Conservation (phyloP, 2,329 filamentous ascomycete species). For the Aureobasidium sp. region DNA sequence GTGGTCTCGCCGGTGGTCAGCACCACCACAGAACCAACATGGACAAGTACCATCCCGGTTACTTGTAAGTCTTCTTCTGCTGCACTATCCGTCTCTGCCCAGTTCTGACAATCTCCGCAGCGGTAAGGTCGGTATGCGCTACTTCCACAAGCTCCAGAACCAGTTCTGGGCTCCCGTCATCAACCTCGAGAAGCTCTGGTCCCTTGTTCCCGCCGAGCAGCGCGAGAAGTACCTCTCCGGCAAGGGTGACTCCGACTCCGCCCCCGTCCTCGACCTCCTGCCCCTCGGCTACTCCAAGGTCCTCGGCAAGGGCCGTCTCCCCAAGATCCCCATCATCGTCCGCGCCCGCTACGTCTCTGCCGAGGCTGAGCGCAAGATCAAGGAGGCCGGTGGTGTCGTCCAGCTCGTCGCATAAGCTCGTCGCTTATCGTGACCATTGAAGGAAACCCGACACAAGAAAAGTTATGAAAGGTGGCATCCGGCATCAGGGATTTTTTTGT, state of each 20-base stretch:
- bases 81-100: slow-evolving; percentile 66
- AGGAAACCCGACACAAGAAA: slow-evolving; percentile 1
- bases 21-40: slow-evolving; percentile 96
- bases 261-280: slow-evolving; percentile 95
- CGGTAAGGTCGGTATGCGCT: slow-evolving; percentile 57
- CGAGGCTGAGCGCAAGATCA: slow-evolving; percentile 98
- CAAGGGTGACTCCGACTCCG: slow-evolving; percentile 85
- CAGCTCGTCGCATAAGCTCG: slow-evolving; percentile 78
- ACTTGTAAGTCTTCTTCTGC: slow-evolving; percentile 51
- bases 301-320: slow-evolving; percentile 94
- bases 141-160: slow-evolving; percentile 94
- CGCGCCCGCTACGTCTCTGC: slow-evolving; percentile 91
- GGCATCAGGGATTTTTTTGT: slow-evolving; percentile 9
- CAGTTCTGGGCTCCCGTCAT: slow-evolving; percentile 49
- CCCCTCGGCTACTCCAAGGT: slow-evolving; percentile 97
- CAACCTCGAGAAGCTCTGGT: slow-evolving; percentile 63
- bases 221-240: slow-evolving; percentile 80
- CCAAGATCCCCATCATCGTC: slow-evolving; percentile 87
- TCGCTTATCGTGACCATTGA: neutral
- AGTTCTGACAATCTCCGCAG: slow-evolving; percentile 30
- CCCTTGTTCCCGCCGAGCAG: slow-evolving; percentile 84
- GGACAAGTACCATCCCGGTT: slow-evolving; percentile 94
- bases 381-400: slow-evolving; percentile 89
- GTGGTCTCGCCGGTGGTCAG: slow-evolving; percentile 93
- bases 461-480: slow-evolving; percentile 12